A percentile compares a stretch with the other conserved stretches of the same genome.
Conservation (phyloP, 139 green algal species). For the Auxenochlorella pyrenoidosa region DNA sequence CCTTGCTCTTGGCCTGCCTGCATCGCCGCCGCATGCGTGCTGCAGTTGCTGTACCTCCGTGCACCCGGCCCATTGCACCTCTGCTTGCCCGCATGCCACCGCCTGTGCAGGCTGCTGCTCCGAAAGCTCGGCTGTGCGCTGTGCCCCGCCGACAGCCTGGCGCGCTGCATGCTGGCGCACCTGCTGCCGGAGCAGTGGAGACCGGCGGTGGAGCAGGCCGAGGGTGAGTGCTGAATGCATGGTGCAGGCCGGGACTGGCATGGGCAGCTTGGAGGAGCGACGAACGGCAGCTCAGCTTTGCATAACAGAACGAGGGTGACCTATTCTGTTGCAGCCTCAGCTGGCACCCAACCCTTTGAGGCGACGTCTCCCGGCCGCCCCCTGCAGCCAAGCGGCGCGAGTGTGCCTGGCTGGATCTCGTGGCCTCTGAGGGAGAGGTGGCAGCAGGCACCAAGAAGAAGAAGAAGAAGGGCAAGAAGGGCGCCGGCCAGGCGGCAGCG, state of each 20-base stretch:
- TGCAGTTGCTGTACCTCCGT: no score
- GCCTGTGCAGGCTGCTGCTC: background rate
- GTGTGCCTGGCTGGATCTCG: no score
- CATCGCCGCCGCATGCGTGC: background rate
- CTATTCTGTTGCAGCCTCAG: no score
- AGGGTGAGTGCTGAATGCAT: background rate
- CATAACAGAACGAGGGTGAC: no score
- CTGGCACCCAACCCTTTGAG: no score
- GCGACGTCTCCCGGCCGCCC: no score
- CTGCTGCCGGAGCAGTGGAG: background rate
- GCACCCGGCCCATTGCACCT: no score
- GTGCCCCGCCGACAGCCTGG: background rate
- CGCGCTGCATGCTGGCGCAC: background rate
- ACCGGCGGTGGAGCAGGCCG: background rate
- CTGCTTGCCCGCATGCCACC: background rate
- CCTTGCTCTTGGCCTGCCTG: background rate
- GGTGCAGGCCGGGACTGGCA: no score
- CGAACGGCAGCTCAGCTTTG: no score
- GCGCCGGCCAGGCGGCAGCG: background rate
- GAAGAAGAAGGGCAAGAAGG: conserved; percentile 10
- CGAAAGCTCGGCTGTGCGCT: background rate
- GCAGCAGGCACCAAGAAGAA: background rate
- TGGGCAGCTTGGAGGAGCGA: no score
- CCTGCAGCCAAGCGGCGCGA: no score
- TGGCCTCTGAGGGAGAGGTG: no score